phyloP scores from a whole-genome alignment of 768 basidiomycete genomes.

The Tulasnella sp. region DNA sequence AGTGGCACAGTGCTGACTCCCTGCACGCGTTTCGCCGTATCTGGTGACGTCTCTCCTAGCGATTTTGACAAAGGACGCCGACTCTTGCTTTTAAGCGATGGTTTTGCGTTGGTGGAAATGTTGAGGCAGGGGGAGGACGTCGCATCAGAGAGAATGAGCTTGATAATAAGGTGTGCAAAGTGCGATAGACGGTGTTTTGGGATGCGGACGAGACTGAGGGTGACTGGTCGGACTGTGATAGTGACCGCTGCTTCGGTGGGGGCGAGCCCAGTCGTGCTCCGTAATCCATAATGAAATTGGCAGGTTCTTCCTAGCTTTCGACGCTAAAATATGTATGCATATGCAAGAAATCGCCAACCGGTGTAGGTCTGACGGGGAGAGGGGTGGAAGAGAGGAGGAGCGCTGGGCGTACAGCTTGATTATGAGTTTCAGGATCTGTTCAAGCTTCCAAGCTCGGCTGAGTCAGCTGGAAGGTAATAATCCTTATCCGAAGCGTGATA shows the following conservation, averaged over 20 bases:
- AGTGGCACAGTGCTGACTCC: background rate
- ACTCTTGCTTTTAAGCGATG: slow-evolving; percentile 22
- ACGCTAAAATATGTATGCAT: background rate
- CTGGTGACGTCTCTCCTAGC: slow-evolving; percentile 39
- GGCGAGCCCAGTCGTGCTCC: background rate
- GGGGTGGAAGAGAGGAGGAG: background rate
- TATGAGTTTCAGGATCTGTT: no score
- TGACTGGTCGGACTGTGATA: slow-evolving; percentile 61
- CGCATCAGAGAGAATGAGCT: slow-evolving; percentile 49
- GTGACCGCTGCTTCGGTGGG: slow-evolving; percentile 31
- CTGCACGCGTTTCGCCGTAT: slow-evolving; percentile 27
- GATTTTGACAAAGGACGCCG: slow-evolving; percentile 36
- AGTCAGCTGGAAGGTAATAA: no score
- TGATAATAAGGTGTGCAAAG: slow-evolving; percentile 54
- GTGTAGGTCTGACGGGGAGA: background rate
- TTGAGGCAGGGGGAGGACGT: slow-evolving; percentile 62
- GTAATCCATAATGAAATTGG: background rate
- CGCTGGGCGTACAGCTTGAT: no score
- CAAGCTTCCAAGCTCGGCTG: no score
- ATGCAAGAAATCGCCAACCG: background rate
- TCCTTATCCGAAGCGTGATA: no score
- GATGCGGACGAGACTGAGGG: slow-evolving; percentile 65
- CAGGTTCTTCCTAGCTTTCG: background rate
- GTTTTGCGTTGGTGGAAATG: slow-evolving; percentile 65
- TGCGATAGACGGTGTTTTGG: slow-evolving; percentile 58